Evolutionary conservation across 208 protist genomes (phyloP), one percentile per base, ranked within the genome.

Genomic region (Balamuthia mandrillaris): DNA sequence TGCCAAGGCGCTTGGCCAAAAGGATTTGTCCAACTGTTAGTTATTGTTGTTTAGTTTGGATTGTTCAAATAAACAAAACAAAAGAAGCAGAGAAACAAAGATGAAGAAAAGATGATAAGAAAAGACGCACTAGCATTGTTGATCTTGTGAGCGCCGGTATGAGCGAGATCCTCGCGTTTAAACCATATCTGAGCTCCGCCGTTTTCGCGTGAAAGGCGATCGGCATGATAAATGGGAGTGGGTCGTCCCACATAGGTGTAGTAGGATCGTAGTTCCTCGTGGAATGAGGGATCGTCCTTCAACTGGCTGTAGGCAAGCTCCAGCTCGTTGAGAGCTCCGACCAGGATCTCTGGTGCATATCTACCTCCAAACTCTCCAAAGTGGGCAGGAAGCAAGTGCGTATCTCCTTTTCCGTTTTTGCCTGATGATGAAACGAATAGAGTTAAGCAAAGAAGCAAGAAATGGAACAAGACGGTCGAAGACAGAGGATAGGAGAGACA

Each of bases 111-210:
- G 21, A n/a, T 14, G 21, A 66, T 2, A 49, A 45, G 1, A 29
- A 6, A 45, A 16, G n/a, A 0, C 10, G 14, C 42, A 85, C 42
- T 90, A 27, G 92, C 93, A 83, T 96, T 96, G 88, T 95, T 96
- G 89, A 96, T 96, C 83, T 96, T 95, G 85, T 96, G 94, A 37
- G 94, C 87, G 24, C 94, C 94, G n/a, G 92, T 95, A 88, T 95
- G 91, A 42, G 74, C 81, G 14, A 95, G 84, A 75, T 96, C 93
- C 86, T 95, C 94, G 44, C 94, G 91, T 83, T 96, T 96, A 35
- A 96, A 85, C 90, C 91, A 96, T 52, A 96, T 96, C 42, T 91
- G 56, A 31, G 92, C 93, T 12, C 92, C 93, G 61, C 89, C 89
- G 10, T 49, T 16, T n/a, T 81, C 14, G 44, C 89, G 70, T 16